Evolutionary conservation across 129 eudicot genomes (phyloP).

Genomic region (Erigeron canadensis): DNA sequence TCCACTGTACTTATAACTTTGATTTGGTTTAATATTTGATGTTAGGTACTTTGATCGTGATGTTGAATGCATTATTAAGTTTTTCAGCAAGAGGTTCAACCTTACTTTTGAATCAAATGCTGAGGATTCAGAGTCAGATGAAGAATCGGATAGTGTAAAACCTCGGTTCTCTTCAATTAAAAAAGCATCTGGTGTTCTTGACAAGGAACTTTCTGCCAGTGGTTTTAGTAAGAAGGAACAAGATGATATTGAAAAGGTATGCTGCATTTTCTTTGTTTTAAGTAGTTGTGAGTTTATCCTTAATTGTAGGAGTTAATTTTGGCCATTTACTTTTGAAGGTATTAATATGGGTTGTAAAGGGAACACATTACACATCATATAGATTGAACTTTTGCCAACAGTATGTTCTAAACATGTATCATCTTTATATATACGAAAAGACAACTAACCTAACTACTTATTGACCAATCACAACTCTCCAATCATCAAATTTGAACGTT

Average conservation of each 20-base stretch:
- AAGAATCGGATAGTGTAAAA: conserved; percentile 46
- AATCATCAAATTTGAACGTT: no score
- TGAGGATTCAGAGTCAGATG: conserved; percentile 57
- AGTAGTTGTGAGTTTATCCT: neutral
- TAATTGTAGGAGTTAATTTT: neutral
- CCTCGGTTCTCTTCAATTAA: conserved; percentile 72
- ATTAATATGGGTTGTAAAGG: neutral
- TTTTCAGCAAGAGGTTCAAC: conserved; percentile 76
- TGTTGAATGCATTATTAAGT: conserved; percentile 83
- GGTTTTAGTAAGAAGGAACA: conserved; percentile 85
- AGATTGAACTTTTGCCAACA: neutral
- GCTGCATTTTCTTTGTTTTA: neutral
- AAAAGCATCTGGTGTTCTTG: conserved; percentile 65
- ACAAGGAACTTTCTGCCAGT: conserved; percentile 92
- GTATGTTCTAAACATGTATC: neutral
- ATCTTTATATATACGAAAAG: no score
- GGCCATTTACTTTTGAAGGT: neutral
- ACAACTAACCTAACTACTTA: no score
- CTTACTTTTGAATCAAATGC: conserved; percentile 52
- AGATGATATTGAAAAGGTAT: conserved; percentile 73
- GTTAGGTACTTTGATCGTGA: conserved; percentile 91
- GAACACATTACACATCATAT: neutral
- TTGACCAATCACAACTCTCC: no score
- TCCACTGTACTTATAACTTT: neutral
- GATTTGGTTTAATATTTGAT: conserved; percentile 10